Conservation (phyloP, 768 basidiomycete genomes). For the Psilocybe cyanescens region DNA sequence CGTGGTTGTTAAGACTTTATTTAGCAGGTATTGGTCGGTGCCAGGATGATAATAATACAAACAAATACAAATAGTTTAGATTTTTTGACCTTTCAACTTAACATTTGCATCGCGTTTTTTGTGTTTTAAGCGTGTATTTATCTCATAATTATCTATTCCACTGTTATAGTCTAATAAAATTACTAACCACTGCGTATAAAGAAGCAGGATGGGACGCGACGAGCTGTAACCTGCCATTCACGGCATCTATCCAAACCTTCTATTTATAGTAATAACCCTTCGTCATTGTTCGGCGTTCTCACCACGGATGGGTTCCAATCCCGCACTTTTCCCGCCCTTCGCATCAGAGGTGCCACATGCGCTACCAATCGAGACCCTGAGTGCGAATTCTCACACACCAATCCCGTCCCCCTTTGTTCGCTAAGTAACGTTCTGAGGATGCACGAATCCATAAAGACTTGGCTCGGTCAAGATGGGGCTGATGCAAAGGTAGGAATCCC, state of each 20-base stretch:
- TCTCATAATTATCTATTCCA: no score
- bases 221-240: not conserved
- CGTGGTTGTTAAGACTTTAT: not conserved
- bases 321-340: not conserved
- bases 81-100: not conserved
- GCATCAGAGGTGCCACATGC: not conserved
- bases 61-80: not conserved
- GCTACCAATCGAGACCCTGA: not conserved
- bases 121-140: not conserved
- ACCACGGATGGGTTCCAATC: not conserved
- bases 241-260: not conserved
- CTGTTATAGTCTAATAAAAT: no score
- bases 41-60: not conserved
- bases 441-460: no score
- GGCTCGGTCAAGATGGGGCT: no score
- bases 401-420: no score
- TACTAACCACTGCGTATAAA: no score
- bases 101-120: not conserved
- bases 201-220: not conserved
- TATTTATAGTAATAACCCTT: not conserved
- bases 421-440: no score
- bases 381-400: not conserved
- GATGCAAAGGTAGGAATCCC: no score
- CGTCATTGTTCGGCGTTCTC: not conserved
- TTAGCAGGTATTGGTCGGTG: not conserved